Conservation (phyloP, 768 basidiomycete genomes). For the Termitomyces eurrhizus region DNA sequence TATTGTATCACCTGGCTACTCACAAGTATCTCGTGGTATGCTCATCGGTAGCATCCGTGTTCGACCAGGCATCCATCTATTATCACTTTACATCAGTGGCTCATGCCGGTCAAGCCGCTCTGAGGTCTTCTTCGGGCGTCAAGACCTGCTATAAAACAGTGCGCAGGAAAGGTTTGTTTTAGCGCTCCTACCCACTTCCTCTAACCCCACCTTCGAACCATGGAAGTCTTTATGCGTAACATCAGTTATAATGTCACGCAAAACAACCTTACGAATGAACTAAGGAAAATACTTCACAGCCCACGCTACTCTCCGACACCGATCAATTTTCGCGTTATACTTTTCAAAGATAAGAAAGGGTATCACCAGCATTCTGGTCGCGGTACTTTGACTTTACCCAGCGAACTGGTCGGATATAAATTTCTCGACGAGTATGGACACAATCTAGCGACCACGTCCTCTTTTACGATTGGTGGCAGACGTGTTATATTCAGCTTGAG, state of each 20-base stretch:
- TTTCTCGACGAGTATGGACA: slow-evolving; percentile 43
- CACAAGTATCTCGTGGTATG: not conserved
- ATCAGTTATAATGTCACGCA: slow-evolving; percentile 27
- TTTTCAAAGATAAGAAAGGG: slow-evolving; percentile 36
- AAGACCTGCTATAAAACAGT: not conserved
- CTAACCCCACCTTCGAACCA: slow-evolving; percentile 15
- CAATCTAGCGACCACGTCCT: slow-evolving; percentile 4
- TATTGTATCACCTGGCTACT: not conserved
- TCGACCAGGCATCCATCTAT: not conserved
- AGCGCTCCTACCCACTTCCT: slow-evolving; percentile 7
- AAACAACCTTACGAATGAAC: slow-evolving; percentile 26
- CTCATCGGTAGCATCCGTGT: not conserved
- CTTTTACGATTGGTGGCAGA: slow-evolving; percentile 27
- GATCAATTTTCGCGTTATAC: slow-evolving; percentile 52
- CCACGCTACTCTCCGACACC: slow-evolving; percentile 31
- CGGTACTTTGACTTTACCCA: slow-evolving; percentile 48
- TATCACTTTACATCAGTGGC: not conserved
- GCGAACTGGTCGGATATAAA: slow-evolving; percentile 27
- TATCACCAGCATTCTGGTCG: slow-evolving; percentile 32
- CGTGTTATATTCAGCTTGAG: slow-evolving; percentile 30
- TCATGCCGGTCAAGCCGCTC: not conserved
- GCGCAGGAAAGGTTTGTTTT: not conserved
- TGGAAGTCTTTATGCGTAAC: slow-evolving; percentile 40
- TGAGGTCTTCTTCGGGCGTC: not conserved
- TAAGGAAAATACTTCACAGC: slow-evolving; percentile 46